Evolutionary conservation across 208 protist genomes (phyloP).

Genomic region (Naegleria lovaniensis): DNA sequence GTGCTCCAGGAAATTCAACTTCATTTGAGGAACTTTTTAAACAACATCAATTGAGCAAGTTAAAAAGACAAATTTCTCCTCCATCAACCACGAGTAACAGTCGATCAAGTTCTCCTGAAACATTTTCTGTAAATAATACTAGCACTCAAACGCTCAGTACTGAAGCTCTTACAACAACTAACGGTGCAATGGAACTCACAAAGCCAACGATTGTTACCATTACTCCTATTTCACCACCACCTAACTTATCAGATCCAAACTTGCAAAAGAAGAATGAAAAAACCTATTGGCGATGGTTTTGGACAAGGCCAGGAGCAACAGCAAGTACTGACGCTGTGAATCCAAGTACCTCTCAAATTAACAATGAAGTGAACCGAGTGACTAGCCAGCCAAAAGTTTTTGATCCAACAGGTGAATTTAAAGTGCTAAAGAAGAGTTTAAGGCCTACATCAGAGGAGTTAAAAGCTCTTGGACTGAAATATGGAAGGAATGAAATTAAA

Average conservation of each 20-base stretch:
- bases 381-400: slow-evolving; percentile 41
- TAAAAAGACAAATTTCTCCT: neutral
- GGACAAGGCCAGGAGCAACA: neutral
- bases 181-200: too few relatives aligned
- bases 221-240: too few relatives aligned
- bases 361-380: slow-evolving; percentile 1
- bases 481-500: slow-evolving; percentile 76
- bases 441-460: slow-evolving; percentile 74
- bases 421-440: slow-evolving; percentile 33
- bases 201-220: too few relatives aligned
- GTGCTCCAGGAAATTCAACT: neutral
- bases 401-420: slow-evolving; percentile 40
- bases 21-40: neutral
- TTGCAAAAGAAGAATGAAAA: neutral
- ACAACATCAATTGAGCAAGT: neutral
- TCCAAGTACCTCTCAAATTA: neutral
- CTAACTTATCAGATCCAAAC: neutral
- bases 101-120: neutral
- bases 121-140: too few relatives aligned
- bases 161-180: too few relatives aligned
- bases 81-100: neutral
- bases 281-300: neutral
- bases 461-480: slow-evolving; percentile 66
- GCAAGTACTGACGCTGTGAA: neutral
- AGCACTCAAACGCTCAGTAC: too few relatives aligned